phyloP scores from a whole-genome alignment of 2,329 filamentous ascomycete species.

The Ophiostoma novo-ulmi region DNA sequence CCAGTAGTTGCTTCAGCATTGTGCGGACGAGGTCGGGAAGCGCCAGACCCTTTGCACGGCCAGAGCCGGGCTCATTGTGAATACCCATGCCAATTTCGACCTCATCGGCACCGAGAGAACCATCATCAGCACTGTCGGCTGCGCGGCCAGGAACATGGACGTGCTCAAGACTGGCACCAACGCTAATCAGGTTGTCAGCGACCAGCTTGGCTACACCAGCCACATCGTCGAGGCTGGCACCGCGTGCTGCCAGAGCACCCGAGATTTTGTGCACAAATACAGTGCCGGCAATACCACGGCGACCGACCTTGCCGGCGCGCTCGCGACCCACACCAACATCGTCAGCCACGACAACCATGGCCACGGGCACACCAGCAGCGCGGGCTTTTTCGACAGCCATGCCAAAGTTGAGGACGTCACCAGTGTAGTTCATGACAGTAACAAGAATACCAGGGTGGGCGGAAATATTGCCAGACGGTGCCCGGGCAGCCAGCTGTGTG shows the following conservation, averaged over 20 bases:
- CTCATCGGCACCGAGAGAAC: slow-evolving; percentile 47
- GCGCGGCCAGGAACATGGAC: slow-evolving; percentile 86
- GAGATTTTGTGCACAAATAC: slow-evolving; percentile 88
- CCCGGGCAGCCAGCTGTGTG: slow-evolving; percentile 59
- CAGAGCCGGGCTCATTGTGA: slow-evolving; percentile 63
- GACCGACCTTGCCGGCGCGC: slow-evolving; percentile 84
- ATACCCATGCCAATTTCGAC: slow-evolving; percentile 72
- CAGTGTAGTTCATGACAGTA: slow-evolving; percentile 95
- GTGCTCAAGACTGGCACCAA: slow-evolving; percentile 80
- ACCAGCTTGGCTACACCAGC: slow-evolving; percentile 64
- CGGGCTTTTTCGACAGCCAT: slow-evolving; percentile 90
- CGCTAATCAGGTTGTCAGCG: slow-evolving; percentile 72
- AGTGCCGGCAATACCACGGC: slow-evolving; percentile 85
- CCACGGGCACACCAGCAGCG: slow-evolving; percentile 67
- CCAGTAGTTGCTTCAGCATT: slow-evolving; percentile 67
- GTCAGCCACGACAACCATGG: slow-evolving; percentile 89
- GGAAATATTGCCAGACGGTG: slow-evolving; percentile 45
- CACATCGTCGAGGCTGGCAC: slow-evolving; percentile 64
- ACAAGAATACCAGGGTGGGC: slow-evolving; percentile 62
- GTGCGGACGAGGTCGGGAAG: slow-evolving; percentile 52
- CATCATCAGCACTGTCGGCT: slow-evolving; percentile 48
- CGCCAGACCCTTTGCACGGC: slow-evolving; percentile 45
- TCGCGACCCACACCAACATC: slow-evolving; percentile 82
- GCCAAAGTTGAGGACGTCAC: slow-evolving; percentile 85
- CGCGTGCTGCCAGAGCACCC: slow-evolving; percentile 73